Conservation (phyloP, 768 basidiomycete species). For the Serendipita sp. region DNA sequence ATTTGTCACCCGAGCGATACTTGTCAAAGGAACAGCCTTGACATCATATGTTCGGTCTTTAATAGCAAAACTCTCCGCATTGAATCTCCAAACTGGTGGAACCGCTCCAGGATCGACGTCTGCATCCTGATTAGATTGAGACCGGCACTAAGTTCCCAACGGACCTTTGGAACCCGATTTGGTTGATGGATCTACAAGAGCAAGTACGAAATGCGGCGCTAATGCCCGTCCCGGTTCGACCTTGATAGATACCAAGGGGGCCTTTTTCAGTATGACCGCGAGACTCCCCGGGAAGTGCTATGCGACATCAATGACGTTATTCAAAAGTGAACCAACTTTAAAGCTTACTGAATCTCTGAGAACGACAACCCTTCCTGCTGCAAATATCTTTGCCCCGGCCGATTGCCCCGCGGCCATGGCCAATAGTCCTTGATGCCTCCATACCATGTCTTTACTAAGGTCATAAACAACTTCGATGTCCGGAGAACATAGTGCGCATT, state of each 20-base stretch:
- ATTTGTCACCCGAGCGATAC: constrained; percentile 60
- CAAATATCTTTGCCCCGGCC: constrained; percentile 51
- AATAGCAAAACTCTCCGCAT: constrained; percentile 28
- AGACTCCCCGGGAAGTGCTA: constrained; percentile 63
- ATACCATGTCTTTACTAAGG: constrained; percentile 39
- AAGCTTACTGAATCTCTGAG: constrained; percentile 62
- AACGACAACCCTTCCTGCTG: constrained; percentile 64
- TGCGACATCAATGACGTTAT: constrained; percentile 4
- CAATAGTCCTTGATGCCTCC: constrained; percentile 45
- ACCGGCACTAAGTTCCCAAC: no score
- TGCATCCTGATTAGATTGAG: no score
- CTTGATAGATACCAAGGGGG: constrained; percentile 29
- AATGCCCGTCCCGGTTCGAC: constrained; percentile 31
- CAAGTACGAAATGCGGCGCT: constrained; percentile 51
- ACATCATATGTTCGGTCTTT: constrained; percentile 51
- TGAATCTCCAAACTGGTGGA: constrained; percentile 66
- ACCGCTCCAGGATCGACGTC: constrained; percentile 22
- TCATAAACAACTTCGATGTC: constrained; percentile 73
- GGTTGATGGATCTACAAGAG: constrained; percentile 46
- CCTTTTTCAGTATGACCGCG: constrained; percentile 54
- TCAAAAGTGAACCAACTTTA: neutral
- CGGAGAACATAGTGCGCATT: constrained; percentile 47
- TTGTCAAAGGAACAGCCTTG: constrained; percentile 43
- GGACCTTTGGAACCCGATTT: constrained; percentile 40
- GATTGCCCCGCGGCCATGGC: constrained; percentile 39